A percentile compares a stretch with the other conserved stretches of the same genome.
Evolutionary conservation across 2,329 filamentous ascomycete genomes (phyloP).

Genomic region (Blastomyces gilchristii): DNA sequence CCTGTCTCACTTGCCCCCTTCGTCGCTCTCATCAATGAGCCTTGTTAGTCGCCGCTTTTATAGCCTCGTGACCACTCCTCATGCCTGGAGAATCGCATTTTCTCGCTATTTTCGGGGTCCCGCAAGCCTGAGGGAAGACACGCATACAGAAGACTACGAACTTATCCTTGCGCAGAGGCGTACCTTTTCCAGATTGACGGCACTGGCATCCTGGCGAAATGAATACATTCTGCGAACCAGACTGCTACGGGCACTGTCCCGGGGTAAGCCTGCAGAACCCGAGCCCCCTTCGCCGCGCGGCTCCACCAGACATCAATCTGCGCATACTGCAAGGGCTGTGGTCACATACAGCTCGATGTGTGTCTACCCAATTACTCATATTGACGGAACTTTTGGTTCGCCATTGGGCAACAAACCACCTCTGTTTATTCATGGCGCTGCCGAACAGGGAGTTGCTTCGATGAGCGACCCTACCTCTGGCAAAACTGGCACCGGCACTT

Average conservation of each 20-base stretch:
- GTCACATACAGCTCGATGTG: conserved; percentile 80
- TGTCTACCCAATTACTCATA: conserved; percentile 64
- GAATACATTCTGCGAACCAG: conserved; percentile 87
- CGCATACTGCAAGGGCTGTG: conserved; percentile 61
- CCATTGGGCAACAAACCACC: conserved; percentile 60
- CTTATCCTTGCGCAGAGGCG: conserved; percentile 60
- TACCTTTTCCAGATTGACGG: conserved; percentile 70
- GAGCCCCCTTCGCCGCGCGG: conserved; percentile 46
- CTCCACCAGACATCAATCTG: conserved; percentile 43
- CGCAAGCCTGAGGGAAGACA: conserved; percentile 42
- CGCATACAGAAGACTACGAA: conserved; percentile 42
- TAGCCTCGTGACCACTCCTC: conserved; percentile 73
- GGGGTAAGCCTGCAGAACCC: conserved; percentile 60
- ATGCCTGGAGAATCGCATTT: conserved; percentile 90
- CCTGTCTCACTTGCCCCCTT: conserved; percentile 76
- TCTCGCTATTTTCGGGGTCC: conserved; percentile 79
- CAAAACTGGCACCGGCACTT: conserved; percentile 59
- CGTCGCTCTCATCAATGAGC: conserved; percentile 70
- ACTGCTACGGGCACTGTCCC: conserved; percentile 66
- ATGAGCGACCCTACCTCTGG: conserved; percentile 66
- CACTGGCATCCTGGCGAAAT: conserved; percentile 84
- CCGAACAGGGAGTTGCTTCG: conserved; percentile 67
- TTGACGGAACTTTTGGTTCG: conserved; percentile 66
- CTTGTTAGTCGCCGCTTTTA: conserved; percentile 84
- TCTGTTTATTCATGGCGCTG: conserved; percentile 70